These are phyloP conservation scores for Starmerella bacillaris DNA, from an alignment of 805 yeast species.

Conservation along the genomic window DNA sequence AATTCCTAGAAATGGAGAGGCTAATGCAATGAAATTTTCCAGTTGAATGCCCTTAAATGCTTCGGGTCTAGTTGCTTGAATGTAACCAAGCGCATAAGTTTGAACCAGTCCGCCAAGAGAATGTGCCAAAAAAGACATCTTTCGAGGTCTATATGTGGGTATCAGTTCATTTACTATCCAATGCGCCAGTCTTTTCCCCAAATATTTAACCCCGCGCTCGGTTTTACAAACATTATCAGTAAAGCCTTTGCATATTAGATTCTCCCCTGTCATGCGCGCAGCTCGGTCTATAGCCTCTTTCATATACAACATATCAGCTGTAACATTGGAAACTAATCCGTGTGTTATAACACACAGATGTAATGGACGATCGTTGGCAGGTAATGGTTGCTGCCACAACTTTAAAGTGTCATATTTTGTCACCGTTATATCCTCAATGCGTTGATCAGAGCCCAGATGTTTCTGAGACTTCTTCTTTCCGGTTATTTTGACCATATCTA, in stretches of 20 bases:
- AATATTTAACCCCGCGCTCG: slow-evolving; percentile 66
- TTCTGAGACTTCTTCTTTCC: slow-evolving; percentile 3
- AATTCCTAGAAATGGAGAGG: slow-evolving; percentile 79
- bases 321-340: slow-evolving; percentile 77
- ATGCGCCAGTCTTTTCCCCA: slow-evolving; percentile 68
- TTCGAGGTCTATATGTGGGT: slow-evolving; percentile 29
- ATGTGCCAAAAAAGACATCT: slow-evolving; percentile 78
- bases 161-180: slow-evolving; percentile 42
- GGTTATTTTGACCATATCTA: slow-evolving; percentile 13
- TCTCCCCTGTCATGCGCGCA: slow-evolving; percentile 31
- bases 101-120: slow-evolving; percentile 88
- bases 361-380: slow-evolving; percentile 34
- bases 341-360: slow-evolving; percentile 80
- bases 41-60: slow-evolving; percentile 54
- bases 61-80: slow-evolving; percentile 43
- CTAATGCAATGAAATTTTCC: slow-evolving; percentile 60
- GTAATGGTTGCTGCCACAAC: slow-evolving; percentile 59
- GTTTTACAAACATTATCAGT: slow-evolving; percentile 75
- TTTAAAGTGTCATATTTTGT: slow-evolving; percentile 38
- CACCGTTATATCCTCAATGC: slow-evolving; percentile 17
- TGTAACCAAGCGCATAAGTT: slow-evolving; percentile 73
- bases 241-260: slow-evolving; percentile 66
- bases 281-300: slow-evolving; percentile 58
- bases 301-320: slow-evolving; percentile 76
- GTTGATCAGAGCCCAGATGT: slow-evolving; percentile 3